Evolutionary conservation across 2,329 filamentous ascomycete species (phyloP), one percentile per base, ranked within the genome.

Genomic region (Cytospora piceicola): DNA sequence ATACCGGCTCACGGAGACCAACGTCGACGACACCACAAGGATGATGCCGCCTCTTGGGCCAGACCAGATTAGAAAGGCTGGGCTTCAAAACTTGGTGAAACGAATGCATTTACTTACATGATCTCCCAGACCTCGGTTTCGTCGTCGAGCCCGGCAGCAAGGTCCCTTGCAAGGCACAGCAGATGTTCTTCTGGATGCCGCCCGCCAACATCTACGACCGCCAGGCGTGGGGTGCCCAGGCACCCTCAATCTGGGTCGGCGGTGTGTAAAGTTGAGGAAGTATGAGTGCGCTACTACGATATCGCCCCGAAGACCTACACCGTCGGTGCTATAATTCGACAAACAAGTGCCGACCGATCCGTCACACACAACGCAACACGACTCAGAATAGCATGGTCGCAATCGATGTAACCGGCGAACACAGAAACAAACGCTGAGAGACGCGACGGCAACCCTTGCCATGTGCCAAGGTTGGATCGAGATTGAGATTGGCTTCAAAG

Each of bases 21-120:
- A 34, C 57, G 36, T 56, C 58, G 66, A 68, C 63, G 66, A 63
- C 66, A 66, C 64, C 66, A 66, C 63, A 68, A 67, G 63, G 63
- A 46, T 66, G 66, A 63, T 63, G 66, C 66, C 63, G 66, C 66
- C 63, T 61, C 39, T 39, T 39, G 56, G 56, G 60, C 42, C 42
- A 27, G 20, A 51, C 29, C 39, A 51, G 22, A 57, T n/a, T 32
- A 29, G 30, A n/a, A 34, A 57, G 14, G 34, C 51, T 42, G 27
- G 32, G 36, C 17, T 34, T 53, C 29, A 55, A 27, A 46, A 9
- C 7, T 52, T 42, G n/a, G 17, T 53, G 29, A 39, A 51, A 32
- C 53, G 66, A 54, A 39, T 36, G 52, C 46, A 52, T 27, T 42
- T 67, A 55, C 63, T 68, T 62, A 68, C 66, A 66, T 27, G 29